These are phyloP conservation scores for Antrodiella citrinella DNA, from an alignment of 768 basidiomycete species.

Conservation along the genomic window DNA sequence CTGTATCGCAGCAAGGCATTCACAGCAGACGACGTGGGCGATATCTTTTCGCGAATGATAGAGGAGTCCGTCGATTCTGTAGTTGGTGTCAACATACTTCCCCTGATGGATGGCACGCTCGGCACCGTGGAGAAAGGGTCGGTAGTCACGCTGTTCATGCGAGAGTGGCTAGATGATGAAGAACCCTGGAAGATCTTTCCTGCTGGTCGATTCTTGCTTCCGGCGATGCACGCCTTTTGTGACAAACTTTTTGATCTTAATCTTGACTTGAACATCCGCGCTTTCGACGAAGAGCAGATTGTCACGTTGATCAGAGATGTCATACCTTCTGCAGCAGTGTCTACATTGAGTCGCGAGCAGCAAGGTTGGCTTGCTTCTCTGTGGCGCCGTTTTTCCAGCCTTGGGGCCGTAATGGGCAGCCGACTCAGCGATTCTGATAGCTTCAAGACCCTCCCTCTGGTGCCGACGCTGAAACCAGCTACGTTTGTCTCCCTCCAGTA, in stretches of 20 bases:
- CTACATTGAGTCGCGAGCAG: background rate
- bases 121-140: background rate
- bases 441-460: background rate
- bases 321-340: background rate
- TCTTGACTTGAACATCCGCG: background rate
- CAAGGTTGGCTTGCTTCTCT: background rate
- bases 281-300: background rate
- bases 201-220: background rate
- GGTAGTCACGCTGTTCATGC: background rate
- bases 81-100: background rate
- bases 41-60: background rate
- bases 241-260: no score
- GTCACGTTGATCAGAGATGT: background rate
- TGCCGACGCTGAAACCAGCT: background rate
- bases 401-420: no score
- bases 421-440: no score
- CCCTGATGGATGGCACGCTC: background rate
- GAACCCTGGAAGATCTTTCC: background rate
- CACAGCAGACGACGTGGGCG: background rate
- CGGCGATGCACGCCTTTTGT: background rate
- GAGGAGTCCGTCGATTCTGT: background rate
- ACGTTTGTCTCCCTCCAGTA: background rate
- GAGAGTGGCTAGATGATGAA: background rate
- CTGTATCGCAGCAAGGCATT: background rate
- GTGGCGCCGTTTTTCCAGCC: no score